Percentiles rank a stretch among this genome's conserved stretches.
Conservation (phyloP, 2,329 filamentous ascomycete species). For the Aspergillus oerlinghausenensis region DNA sequence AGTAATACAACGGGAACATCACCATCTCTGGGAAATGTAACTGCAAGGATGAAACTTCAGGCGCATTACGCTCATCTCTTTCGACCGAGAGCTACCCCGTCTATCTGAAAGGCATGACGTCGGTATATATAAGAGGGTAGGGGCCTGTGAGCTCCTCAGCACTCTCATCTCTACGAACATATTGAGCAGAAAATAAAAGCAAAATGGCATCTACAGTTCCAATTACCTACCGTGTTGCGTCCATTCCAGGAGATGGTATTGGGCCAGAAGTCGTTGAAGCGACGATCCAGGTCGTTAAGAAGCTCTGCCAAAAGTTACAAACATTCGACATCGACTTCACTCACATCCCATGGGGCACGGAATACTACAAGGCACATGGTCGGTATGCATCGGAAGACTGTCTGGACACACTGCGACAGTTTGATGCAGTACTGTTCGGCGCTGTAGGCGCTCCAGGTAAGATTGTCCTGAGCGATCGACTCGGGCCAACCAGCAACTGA, state of each 20-base stretch:
- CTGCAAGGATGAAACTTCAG: background rate
- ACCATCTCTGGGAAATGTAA: background rate
- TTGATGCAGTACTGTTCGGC: conserved; percentile 56
- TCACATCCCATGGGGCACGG: conserved; percentile 39
- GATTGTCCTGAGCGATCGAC: conserved; percentile 4
- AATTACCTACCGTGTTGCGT: conserved; percentile 30
- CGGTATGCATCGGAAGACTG: conserved; percentile 52
- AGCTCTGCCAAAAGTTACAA: conserved; percentile 40
- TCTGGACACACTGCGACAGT: conserved; percentile 47
- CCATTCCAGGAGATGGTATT: conserved; percentile 62
- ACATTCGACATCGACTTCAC: conserved; percentile 49
- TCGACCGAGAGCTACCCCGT: background rate
- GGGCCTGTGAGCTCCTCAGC: no score
- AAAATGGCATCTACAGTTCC: conserved; percentile 23
- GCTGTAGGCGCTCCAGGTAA: conserved; percentile 55
- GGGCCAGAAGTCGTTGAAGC: conserved; percentile 60
- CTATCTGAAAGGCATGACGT: background rate
- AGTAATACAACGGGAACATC: background rate
- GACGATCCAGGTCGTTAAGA: conserved; percentile 46
- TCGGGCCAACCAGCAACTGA: no score
- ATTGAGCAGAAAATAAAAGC: conserved; percentile 19
- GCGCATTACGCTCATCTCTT: background rate
- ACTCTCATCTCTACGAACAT: background rate
- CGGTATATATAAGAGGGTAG: background rate
- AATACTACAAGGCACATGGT: conserved; percentile 46